Conservation (phyloP, 768 basidiomycete species). For the Lactarius hengduanensis region DNA sequence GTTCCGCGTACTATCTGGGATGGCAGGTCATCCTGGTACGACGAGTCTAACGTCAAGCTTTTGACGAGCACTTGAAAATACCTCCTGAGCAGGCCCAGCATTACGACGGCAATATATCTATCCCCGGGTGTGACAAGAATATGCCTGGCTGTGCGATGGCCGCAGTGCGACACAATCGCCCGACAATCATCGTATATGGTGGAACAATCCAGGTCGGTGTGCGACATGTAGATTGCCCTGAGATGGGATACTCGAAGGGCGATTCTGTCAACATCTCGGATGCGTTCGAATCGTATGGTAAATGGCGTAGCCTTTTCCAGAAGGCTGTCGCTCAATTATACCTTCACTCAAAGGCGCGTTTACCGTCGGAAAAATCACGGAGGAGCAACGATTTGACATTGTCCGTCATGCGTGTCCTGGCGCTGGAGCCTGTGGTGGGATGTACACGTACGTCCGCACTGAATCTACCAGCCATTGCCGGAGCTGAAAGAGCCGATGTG, state of each 20-base stretch:
- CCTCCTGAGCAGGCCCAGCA: constrained; percentile 63
- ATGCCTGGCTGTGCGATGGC: constrained; percentile 91
- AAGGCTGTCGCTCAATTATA: background rate
- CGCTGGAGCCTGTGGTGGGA: constrained; percentile 81
- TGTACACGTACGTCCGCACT: constrained; percentile 63
- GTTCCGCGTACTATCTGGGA: background rate
- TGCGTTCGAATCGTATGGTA: constrained; percentile 82
- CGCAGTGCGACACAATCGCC: constrained; percentile 81
- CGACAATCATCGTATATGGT: constrained; percentile 82
- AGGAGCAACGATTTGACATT: constrained; percentile 81
- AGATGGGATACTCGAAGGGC: constrained; percentile 75
- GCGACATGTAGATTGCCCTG: constrained; percentile 77
- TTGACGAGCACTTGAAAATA: background rate
- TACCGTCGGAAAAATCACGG: constrained; percentile 70
- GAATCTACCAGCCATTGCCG: background rate
- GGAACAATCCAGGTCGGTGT: constrained; percentile 80
- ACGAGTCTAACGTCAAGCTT: background rate
- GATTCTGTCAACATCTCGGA: constrained; percentile 83
- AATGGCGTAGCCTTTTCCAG: constrained; percentile 10
- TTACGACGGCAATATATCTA: constrained; percentile 83
- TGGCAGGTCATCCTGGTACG: constrained; percentile 55
- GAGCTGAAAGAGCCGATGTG: background rate
- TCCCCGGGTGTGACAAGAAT: constrained; percentile 91
- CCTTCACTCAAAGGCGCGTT: constrained; percentile 57
- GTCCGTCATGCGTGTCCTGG: constrained; percentile 85